These are phyloP conservation scores for Chaetomidium leptoderma DNA, from an alignment of 495 filamentous ascomycete species.

Conservation along the genomic window DNA sequence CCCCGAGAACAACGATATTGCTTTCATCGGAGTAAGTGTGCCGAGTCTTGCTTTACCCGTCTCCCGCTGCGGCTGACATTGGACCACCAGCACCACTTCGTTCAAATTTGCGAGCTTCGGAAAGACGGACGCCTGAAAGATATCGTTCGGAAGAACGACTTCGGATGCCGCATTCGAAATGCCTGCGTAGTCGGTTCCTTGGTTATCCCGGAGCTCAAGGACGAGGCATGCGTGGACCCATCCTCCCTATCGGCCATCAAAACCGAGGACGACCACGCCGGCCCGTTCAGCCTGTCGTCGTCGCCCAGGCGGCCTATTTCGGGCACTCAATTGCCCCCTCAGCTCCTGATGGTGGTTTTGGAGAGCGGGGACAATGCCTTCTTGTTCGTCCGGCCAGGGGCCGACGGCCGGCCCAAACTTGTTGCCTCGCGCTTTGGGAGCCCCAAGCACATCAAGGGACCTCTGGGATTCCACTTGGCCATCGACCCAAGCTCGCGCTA, in stretches of 20 bases:
- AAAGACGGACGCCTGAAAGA: conserved; percentile 63
- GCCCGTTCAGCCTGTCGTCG: conserved; percentile 16
- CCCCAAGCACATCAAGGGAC: conserved; percentile 42
- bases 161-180: conserved; percentile 65
- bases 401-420: conserved; percentile 51
- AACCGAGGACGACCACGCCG: conserved; percentile 31
- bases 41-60: not conserved
- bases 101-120: conserved; percentile 66
- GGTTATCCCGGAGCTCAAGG: conserved; percentile 18
- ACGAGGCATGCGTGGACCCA: conserved; percentile 19
- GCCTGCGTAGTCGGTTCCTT: conserved; percentile 55
- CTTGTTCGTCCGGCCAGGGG: conserved; percentile 53
- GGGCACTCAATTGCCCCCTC: conserved; percentile 54
- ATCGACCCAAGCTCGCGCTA: conserved; percentile 67
- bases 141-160: conserved; percentile 67
- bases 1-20: conserved; percentile 71
- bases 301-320: not conserved
- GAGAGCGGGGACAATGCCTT: conserved; percentile 67
- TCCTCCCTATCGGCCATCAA: conserved; percentile 22
- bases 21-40: conserved; percentile 72
- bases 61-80: conserved; percentile 24
- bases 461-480: conserved; percentile 70
- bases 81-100: conserved; percentile 50
- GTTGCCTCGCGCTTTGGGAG: conserved; percentile 55
- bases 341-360: conserved; percentile 70